Conservation (phyloP, 495 filamentous ascomycete genomes). For the Aspergillus leporis region DNA sequence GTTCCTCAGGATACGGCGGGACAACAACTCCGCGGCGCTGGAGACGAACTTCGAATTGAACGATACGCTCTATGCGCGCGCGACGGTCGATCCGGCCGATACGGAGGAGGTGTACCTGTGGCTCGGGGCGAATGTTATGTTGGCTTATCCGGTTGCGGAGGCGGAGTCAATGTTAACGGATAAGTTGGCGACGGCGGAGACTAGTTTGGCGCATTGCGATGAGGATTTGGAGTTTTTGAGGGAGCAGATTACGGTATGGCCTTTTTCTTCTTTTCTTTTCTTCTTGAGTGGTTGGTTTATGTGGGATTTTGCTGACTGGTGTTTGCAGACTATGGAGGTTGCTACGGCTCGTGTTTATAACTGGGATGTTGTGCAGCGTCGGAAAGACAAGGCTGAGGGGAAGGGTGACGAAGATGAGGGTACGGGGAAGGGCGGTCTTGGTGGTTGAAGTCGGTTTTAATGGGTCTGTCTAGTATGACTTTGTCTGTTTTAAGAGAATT, state of each 20-base stretch:
- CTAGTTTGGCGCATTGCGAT: slow-evolving; percentile 79
- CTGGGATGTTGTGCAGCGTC: slow-evolving; percentile 92
- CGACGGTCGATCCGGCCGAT: slow-evolving; percentile 73
- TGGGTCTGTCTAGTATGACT: slow-evolving; percentile 1
- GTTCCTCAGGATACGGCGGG: slow-evolving; percentile 64
- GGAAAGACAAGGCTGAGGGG: slow-evolving; percentile 79
- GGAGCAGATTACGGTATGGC: slow-evolving; percentile 89
- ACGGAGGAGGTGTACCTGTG: slow-evolving; percentile 96
- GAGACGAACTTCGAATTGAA: slow-evolving; percentile 95
- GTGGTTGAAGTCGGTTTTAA: slow-evolving; percentile 7
- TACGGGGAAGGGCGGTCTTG: slow-evolving; percentile 11
- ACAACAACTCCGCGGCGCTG: slow-evolving; percentile 38
- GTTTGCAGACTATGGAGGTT: slow-evolving; percentile 85
- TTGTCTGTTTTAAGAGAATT: background rate
- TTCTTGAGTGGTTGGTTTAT: background rate
- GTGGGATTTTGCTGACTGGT: slow-evolving; percentile 18
- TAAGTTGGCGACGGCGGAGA: slow-evolving; percentile 77
- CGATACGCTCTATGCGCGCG: slow-evolving; percentile 92
- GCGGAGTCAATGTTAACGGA: slow-evolving; percentile 75
- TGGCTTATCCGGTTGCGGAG: slow-evolving; percentile 88
- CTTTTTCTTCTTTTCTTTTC: slow-evolving; percentile 2
- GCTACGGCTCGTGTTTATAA: slow-evolving; percentile 97
- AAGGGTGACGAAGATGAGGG: slow-evolving; percentile 47
- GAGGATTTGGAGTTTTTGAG: slow-evolving; percentile 96
- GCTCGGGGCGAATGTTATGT: slow-evolving; percentile 98